Conservation (phyloP, 2,329 filamentous ascomycete species). For the Xylariaceae sp. region DNA sequence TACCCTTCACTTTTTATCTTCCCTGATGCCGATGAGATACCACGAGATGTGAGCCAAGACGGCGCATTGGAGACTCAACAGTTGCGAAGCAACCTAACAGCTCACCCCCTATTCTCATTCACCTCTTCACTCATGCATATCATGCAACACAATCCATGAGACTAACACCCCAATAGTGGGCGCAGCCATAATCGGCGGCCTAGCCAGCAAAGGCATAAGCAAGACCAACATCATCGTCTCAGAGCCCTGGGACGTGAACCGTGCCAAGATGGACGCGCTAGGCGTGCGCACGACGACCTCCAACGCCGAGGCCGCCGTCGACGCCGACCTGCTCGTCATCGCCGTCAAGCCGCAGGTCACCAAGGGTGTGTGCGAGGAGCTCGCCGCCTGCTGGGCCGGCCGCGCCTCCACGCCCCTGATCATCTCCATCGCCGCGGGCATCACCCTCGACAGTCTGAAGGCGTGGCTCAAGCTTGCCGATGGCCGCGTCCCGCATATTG, state of each 20-base stretch:
- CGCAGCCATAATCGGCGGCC: conserved; percentile 46
- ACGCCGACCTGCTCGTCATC: conserved; percentile 44
- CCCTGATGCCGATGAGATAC: background rate
- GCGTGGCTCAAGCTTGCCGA: conserved; percentile 38
- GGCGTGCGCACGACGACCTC: conserved; percentile 44
- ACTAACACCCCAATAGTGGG: conserved; percentile 33
- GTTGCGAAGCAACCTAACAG: too few species aligned
- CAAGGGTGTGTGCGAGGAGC: conserved; percentile 43
- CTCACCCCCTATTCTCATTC: background rate
- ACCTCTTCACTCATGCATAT: too few species aligned
- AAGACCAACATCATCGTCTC: conserved; percentile 44
- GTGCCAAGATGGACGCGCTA: conserved; percentile 42
- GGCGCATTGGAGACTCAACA: background rate
- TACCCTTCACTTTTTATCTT: background rate
- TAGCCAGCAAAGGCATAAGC: conserved; percentile 39
- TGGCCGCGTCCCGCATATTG: conserved; percentile 38
- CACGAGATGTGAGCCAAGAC: too few species aligned
- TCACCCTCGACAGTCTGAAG: conserved; percentile 41
- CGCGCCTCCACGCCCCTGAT: conserved; percentile 38
- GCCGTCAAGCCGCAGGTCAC: conserved; percentile 49
- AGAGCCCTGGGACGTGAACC: conserved; percentile 50
- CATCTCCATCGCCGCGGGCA: conserved; percentile 46
- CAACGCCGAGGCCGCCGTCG: conserved; percentile 40
- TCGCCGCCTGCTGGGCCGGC: conserved; percentile 37
- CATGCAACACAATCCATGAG: background rate